phyloP scores from a whole-genome alignment of 2,329 filamentous ascomycete species.

The Alternaria sp. region DNA sequence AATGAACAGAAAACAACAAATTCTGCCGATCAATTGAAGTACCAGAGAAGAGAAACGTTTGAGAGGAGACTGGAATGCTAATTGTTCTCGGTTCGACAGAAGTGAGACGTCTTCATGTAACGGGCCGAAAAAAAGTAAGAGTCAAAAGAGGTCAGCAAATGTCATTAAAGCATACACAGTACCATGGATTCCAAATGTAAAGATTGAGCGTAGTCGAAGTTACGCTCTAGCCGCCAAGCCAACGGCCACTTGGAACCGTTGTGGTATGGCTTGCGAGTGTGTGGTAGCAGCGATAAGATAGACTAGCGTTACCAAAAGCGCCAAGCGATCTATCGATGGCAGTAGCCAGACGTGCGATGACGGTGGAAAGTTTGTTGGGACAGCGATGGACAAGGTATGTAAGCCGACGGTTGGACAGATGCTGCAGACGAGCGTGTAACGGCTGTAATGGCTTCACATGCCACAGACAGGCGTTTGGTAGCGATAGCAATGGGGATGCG shows the following conservation, averaged over 20 bases:
- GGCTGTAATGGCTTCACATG: neutral
- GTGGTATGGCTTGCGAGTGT: constrained; percentile 1
- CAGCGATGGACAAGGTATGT: neutral
- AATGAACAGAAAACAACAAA: neutral
- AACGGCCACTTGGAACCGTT: neutral
- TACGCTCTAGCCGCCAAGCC: neutral
- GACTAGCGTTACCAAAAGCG: constrained; percentile 1
- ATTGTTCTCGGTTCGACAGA: neutral
- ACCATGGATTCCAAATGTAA: neutral
- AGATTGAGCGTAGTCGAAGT: too few species aligned
- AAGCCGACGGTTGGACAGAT: neutral
- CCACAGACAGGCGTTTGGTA: neutral
- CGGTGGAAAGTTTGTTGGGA: constrained; percentile 3
- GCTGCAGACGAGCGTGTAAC: neutral
- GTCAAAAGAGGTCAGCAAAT: neutral
- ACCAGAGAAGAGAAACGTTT: neutral
- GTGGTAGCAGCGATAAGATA: constrained; percentile 3
- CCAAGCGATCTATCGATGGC: constrained; percentile 1
- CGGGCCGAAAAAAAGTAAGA: neutral
- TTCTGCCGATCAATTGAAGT: neutral
- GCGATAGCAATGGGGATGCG: neutral
- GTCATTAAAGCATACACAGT: neutral
- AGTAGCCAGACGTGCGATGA: constrained; percentile 2
- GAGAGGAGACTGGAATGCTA: neutral
- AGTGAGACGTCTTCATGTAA: neutral